Evolutionary conservation across 2,329 filamentous ascomycete genomes (phyloP).

Genomic region (Endothia cerciana): DNA sequence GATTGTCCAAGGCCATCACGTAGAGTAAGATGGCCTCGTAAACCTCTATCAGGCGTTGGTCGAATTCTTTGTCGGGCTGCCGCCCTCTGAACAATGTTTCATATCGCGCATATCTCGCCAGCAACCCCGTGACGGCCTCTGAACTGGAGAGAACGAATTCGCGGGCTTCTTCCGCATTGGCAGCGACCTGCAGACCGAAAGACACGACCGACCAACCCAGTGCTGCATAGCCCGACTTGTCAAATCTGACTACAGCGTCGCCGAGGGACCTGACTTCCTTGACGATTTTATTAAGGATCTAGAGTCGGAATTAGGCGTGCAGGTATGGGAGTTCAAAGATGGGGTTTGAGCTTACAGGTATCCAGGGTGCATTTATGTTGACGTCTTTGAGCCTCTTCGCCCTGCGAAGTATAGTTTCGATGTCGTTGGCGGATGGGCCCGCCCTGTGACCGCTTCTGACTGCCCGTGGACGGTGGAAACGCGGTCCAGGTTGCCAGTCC

Average conservation of each 20-base stretch:
- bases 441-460: no score
- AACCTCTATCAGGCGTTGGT: neutral
- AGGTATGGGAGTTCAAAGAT: neutral
- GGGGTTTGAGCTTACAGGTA: neutral
- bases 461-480: no score
- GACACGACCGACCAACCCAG: conserved; percentile 6
- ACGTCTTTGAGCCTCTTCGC: neutral
- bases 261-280: neutral
- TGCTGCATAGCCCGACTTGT: conserved; percentile 9
- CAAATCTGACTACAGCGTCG: conserved; percentile 2
- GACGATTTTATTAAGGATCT: neutral
- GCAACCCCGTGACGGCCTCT: neutral
- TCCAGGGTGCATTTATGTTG: neutral
- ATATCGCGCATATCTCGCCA: neutral
- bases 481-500: no score
- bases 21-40: conserved; percentile 6
- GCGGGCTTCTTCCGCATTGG: neutral
- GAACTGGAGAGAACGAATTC: conserved; percentile 8
- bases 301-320: neutral
- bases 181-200: conserved; percentile 1
- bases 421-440: no score
- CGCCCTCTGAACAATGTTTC: neutral
- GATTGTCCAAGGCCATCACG: neutral
- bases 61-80: neutral
- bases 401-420: neutral